These are phyloP conservation scores for Martiniozyma asiatica DNA, from an alignment of 1,139 yeast species.

Conservation along the genomic window DNA sequence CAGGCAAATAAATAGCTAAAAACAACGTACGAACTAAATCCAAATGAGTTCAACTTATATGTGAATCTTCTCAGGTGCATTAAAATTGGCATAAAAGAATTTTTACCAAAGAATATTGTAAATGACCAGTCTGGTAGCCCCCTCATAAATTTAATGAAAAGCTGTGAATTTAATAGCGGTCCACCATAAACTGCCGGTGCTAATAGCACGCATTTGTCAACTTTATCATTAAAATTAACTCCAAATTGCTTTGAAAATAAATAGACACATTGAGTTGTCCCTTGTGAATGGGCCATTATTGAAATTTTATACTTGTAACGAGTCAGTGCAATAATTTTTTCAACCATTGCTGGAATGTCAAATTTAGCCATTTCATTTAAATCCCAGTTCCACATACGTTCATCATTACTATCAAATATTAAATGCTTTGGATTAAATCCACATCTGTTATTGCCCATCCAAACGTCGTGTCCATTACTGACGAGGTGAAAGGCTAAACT, in stretches of 20 bases:
- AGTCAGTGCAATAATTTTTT: conserved; percentile 41
- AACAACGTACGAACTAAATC: conserved; percentile 60
- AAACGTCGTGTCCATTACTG: conserved; percentile 63
- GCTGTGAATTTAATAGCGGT: conserved; percentile 42
- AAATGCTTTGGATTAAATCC: conserved; percentile 65
- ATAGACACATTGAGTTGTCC: conserved; percentile 75
- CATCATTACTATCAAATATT: conserved; percentile 32
- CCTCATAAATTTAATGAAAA: conserved; percentile 47
- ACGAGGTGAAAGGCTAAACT: conserved; percentile 59
- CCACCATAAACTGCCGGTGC: conserved; percentile 94
- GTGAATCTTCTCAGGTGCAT: conserved; percentile 35
- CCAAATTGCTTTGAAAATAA: conserved; percentile 37
- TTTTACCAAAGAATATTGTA: conserved; percentile 44
- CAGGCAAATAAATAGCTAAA: conserved; percentile 79
- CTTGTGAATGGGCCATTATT: conserved; percentile 82
- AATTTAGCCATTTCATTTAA: conserved; percentile 63
- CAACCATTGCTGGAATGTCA: conserved; percentile 66
- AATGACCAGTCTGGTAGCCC: conserved; percentile 27
- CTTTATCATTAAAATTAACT: conserved; percentile 24
- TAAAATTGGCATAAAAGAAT: conserved; percentile 50
- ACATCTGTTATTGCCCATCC: conserved; percentile 89
- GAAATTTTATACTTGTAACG: conserved; percentile 32
- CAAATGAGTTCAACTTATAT: conserved; percentile 39
- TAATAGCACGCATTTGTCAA: conserved; percentile 61
- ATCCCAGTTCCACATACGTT: conserved; percentile 77